phyloP scores from a whole-genome alignment of 441 rosid genomes.

The Theobroma grandiflorum region DNA sequence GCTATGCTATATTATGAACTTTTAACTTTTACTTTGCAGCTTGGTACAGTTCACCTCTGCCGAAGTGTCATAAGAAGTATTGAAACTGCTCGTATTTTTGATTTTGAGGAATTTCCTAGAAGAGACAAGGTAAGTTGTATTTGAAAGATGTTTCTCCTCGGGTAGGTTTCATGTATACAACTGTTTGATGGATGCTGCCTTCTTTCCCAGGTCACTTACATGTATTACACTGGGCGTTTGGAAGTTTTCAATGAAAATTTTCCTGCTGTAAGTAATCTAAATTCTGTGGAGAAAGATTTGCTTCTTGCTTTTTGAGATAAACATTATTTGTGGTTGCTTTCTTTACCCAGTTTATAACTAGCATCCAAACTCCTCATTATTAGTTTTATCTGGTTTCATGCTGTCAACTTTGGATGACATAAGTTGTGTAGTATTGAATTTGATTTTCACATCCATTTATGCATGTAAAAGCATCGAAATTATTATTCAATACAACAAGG shows the following conservation, averaged over 20 bases:
- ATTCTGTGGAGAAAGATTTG: background rate
- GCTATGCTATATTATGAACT: slow-evolving; percentile 5
- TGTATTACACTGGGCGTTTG: slow-evolving; percentile 98
- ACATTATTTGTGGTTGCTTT: slow-evolving; percentile 3
- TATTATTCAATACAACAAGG: background rate
- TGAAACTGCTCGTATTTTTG: slow-evolving; percentile 94
- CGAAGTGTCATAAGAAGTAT: slow-evolving; percentile 98
- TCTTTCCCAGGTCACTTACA: slow-evolving; percentile 82
- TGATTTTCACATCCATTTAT: background rate
- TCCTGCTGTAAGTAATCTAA: slow-evolving; percentile 66
- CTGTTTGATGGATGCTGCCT: slow-evolving; percentile 29
- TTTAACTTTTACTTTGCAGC: slow-evolving; percentile 56
- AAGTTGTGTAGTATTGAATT: background rate
- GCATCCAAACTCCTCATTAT: background rate
- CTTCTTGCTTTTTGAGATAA: slow-evolving; percentile 8
- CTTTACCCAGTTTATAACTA: background rate
- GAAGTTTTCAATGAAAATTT: slow-evolving; percentile 98
- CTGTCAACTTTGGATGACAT: background rate
- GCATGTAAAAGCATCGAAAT: background rate
- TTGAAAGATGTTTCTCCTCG: background rate
- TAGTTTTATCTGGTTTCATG: slow-evolving; percentile 5
- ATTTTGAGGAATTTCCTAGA: slow-evolving; percentile 94
- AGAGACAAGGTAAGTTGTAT: slow-evolving; percentile 76
- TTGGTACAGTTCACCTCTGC: slow-evolving; percentile 95
- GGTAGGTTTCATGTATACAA: background rate